Evolutionary conservation across 2,329 filamentous ascomycete genomes (phyloP).

Genomic region (Pseudogymnoascus sp.): DNA sequence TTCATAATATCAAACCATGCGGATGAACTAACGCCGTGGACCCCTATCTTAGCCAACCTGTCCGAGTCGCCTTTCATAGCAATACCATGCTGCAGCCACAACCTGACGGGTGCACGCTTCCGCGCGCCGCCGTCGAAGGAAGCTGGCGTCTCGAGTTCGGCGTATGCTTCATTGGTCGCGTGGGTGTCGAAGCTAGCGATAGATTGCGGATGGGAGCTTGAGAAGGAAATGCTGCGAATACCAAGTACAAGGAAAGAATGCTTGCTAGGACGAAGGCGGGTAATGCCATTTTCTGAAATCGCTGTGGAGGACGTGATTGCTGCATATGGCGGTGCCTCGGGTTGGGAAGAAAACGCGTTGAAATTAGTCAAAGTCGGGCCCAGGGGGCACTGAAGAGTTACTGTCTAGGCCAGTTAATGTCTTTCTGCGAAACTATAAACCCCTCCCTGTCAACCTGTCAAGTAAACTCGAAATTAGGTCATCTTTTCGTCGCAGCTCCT

Average conservation of each 20-base stretch:
- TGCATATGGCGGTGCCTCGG: slow-evolving; percentile 47
- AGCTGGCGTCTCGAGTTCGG: slow-evolving; percentile 43
- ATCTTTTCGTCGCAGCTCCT: background rate
- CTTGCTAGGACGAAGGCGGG: slow-evolving; percentile 56
- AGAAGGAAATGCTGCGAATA: slow-evolving; percentile 82
- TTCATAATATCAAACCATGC: slow-evolving; percentile 98
- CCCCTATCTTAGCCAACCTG: slow-evolving; percentile 72
- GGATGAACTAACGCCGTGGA: slow-evolving; percentile 94
- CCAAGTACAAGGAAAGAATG: slow-evolving; percentile 85
- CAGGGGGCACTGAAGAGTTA: slow-evolving; percentile 20
- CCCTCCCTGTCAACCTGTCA: background rate
- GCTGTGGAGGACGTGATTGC: slow-evolving; percentile 39
- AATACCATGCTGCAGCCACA: slow-evolving; percentile 92
- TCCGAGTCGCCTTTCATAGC: slow-evolving; percentile 77
- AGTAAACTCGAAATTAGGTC: background rate
- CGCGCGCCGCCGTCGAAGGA: slow-evolving; percentile 51
- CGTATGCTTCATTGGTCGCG: slow-evolving; percentile 74
- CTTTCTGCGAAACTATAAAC: background rate
- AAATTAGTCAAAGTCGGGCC: slow-evolving; percentile 49
- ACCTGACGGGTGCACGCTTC: slow-evolving; percentile 66
- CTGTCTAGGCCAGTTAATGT: background rate
- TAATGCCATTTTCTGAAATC: slow-evolving; percentile 23
- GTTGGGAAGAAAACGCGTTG: slow-evolving; percentile 51
- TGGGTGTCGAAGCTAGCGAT: slow-evolving; percentile 65
- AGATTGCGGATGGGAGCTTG: slow-evolving; percentile 66